Base-by-base conservation (phyloP, 202 grass and related monocot genomes). In the Zoysia matrella region DNA sequence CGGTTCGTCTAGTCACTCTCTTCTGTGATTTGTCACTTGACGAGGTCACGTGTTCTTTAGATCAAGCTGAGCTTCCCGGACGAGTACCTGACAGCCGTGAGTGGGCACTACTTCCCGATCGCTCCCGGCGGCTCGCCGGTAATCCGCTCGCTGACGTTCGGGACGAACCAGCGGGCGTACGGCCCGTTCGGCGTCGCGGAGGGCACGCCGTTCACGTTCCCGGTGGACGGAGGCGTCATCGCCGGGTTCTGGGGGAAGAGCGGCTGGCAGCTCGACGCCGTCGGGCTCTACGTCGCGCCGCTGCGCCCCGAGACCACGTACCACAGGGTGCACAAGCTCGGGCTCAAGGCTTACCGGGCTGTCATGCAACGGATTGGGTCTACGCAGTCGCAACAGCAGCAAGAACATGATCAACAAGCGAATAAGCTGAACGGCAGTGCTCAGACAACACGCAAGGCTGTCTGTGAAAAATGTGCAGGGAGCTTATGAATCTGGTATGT, bases 211-310 rank as follows among this genome's bases (percentile, higher is more conserved):
- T 94, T 97, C 86, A 39, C 76, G 63, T 87, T 94, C 80, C 73
- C 89, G 16, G 71, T 89, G 67, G 79, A 79, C 14, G 91, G 84
- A 1, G 87, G 87, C 8, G 81, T 73, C 63, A 80, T 92, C 73
- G 79, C 86, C 11, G 94, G 94, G 45, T 88, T 97, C 76, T 84
- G 47, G 54, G 89, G 88, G 42, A 76, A 79, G 55, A 87, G 89
- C 39, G 91, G 94, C 2, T 60, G 79, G 85, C 88, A 91, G 58
- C 79, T 97, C 41, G 89, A 92, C 60, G 78, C 89, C 68, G 82
- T 97, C 84, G 94, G 91, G 64, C 36, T 91, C 73, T 88, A 92
- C 81, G 58, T 91, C 2, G 65, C 87, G 79, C 22, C 71, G 53
- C 53, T 75, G 40, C 69, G 69, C 1, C 62, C 62, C 3, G 75